Conservation (phyloP, 2,329 filamentous ascomycete species). For the Penicillium rolfsii region DNA sequence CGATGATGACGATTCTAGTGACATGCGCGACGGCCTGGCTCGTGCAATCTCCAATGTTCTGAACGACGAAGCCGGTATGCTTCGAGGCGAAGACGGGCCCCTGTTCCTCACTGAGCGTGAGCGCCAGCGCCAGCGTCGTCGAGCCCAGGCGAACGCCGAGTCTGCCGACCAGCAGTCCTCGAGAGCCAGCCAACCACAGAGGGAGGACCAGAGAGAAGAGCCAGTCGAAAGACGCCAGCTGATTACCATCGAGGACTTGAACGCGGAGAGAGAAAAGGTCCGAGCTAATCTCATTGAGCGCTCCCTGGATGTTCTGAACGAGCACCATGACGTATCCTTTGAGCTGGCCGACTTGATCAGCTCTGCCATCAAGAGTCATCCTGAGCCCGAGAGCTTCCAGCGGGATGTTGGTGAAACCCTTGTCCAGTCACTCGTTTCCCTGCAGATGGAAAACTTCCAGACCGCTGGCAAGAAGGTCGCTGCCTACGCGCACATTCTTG, state of each 20-base stretch:
- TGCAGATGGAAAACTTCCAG: slow-evolving; percentile 61
- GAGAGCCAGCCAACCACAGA: slow-evolving; percentile 22
- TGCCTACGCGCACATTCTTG: slow-evolving; percentile 89
- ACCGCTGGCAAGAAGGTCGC: slow-evolving; percentile 71
- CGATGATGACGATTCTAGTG: slow-evolving; percentile 28
- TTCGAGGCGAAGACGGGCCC: slow-evolving; percentile 30
- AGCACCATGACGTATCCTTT: slow-evolving; percentile 84
- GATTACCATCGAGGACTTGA: slow-evolving; percentile 74
- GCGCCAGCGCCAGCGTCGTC: slow-evolving; percentile 16
- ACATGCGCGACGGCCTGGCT: slow-evolving; percentile 41
- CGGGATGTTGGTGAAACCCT: slow-evolving; percentile 81
- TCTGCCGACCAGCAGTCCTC: slow-evolving; percentile 8
- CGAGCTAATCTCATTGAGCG: slow-evolving; percentile 81
- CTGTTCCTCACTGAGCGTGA: slow-evolving; percentile 22
- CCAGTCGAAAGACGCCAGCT: slow-evolving; percentile 36
- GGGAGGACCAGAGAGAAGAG: slow-evolving; percentile 7
- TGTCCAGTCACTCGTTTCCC: slow-evolving; percentile 76
- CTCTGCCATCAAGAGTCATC: slow-evolving; percentile 67
- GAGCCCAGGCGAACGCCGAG: slow-evolving; percentile 26
- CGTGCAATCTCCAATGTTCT: slow-evolving; percentile 50
- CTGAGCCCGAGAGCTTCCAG: slow-evolving; percentile 60
- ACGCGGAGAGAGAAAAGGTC: slow-evolving; percentile 72
- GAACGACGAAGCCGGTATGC: slow-evolving; percentile 35
- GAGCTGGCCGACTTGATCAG: slow-evolving; percentile 86
- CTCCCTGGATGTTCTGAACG: slow-evolving; percentile 85